Conservation (phyloP, 2,329 filamentous ascomycete species). For the Xylariaceae sp. region DNA sequence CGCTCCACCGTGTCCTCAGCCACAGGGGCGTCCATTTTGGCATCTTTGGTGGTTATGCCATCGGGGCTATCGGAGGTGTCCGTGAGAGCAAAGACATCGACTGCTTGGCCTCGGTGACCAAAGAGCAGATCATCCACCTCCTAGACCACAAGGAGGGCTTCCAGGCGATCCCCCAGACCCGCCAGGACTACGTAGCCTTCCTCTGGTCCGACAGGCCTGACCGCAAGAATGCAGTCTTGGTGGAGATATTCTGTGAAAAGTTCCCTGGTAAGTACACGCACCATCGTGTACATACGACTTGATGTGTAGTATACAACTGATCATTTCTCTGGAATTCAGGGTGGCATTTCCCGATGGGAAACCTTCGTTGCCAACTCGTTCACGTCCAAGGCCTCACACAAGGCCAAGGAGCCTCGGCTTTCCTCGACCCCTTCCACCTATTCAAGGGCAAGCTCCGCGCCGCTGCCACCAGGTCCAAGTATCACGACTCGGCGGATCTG, state of each 20-base stretch:
- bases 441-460: conserved; percentile 8
- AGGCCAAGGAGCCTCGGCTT: conserved; percentile 1
- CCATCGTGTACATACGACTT: no score
- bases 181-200: conserved; percentile 5
- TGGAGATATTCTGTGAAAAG: conserved; percentile 3
- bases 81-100: conserved; percentile 6
- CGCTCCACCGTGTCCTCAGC: conserved; percentile 4
- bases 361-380: no score
- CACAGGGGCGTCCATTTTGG: conserved; percentile 2
- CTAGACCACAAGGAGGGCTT: conserved; percentile 3
- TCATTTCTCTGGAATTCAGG: no score
- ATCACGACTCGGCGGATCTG: conserved; percentile 4
- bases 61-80: conserved; percentile 1
- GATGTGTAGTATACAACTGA: no score
- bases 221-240: not conserved
- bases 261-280: conserved; percentile 2
- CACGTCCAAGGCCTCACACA: no score
- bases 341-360: no score
- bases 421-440: conserved; percentile 3
- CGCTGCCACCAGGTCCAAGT: conserved; percentile 1
- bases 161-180: not conserved
- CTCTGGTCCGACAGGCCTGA: conserved; percentile 1
- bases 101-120: conserved; percentile 2
- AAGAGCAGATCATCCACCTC: conserved; percentile 1
- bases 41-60: conserved; percentile 7